Evolutionary conservation across 768 basidiomycete genomes (phyloP).

Genomic region (Podaxis pistillaris): DNA sequence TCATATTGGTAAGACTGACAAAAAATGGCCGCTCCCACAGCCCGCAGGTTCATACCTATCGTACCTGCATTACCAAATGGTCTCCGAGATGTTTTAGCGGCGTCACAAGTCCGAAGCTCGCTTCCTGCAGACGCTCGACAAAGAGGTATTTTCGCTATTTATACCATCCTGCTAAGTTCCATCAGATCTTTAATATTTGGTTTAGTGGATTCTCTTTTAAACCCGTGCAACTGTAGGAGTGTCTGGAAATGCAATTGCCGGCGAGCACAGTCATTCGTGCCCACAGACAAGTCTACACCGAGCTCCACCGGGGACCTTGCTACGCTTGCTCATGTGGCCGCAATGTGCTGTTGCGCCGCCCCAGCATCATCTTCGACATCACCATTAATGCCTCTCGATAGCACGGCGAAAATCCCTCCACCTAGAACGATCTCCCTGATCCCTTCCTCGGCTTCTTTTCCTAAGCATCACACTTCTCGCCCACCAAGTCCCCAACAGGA

Average conservation of each 20-base stretch:
- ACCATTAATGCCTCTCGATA: constrained; percentile 4
- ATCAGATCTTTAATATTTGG: constrained; percentile 10
- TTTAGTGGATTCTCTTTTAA: constrained; percentile 59
- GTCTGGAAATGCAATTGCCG: constrained; percentile 55
- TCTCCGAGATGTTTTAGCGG: constrained; percentile 51
- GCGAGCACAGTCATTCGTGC: constrained; percentile 14
- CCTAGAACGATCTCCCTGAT: neutral
- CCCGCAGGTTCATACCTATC: constrained; percentile 67
- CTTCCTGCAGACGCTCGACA: constrained; percentile 44
- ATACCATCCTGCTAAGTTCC: constrained; percentile 1
- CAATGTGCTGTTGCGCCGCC: constrained; percentile 27
- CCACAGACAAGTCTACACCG: constrained; percentile 15
- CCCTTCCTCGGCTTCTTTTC: neutral
- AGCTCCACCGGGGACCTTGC: constrained; percentile 22
- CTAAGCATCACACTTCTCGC: constrained; percentile 26
- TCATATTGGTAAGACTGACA: constrained; percentile 7
- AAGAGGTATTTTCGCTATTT: constrained; percentile 36
- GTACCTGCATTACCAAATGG: constrained; percentile 74
- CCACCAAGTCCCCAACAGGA: constrained; percentile 27
- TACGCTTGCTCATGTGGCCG: constrained; percentile 39
- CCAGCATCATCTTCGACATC: constrained; percentile 18
- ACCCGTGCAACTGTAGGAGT: constrained; percentile 61
- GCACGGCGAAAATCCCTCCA: constrained; percentile 15
- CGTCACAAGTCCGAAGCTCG: constrained; percentile 23
- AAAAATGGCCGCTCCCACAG: constrained; percentile 29